Conservation (phyloP, 345 rosid species). For the Euphorbia pulcherrima region DNA sequence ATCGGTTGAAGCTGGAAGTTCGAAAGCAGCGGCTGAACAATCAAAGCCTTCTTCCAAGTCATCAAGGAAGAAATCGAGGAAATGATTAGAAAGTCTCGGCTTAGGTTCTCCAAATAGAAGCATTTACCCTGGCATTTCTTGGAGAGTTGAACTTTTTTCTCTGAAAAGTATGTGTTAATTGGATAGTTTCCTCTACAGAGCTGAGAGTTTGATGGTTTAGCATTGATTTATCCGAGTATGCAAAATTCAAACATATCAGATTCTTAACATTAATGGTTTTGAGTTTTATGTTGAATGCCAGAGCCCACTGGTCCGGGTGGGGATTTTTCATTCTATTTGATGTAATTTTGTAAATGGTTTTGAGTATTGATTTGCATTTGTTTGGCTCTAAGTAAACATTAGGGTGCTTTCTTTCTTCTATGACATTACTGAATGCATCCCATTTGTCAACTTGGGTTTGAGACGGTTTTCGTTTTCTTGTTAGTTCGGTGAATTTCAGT, state of each 20-base stretch:
- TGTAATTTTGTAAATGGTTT: not conserved
- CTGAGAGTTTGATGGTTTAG: slow-evolving; percentile 10
- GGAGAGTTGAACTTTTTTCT: not conserved
- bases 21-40: slow-evolving; percentile 45
- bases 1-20: slow-evolving; percentile 26
- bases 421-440: not conserved
- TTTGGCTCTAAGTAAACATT: not conserved
- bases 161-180: not conserved
- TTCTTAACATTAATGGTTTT: not conserved
- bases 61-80: slow-evolving; percentile 86
- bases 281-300: no score
- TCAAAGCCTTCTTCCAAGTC: slow-evolving; percentile 74
- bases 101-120: not conserved
- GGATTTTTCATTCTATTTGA: no score
- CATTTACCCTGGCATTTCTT: not conserved
- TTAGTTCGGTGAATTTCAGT: no score
- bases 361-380: not conserved
- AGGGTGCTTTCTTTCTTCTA: not conserved
- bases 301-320: no score
- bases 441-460: not conserved
- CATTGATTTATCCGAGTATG: not conserved
- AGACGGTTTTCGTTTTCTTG: not conserved
- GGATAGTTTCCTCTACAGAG: not conserved
- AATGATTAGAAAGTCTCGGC: slow-evolving; percentile 25
- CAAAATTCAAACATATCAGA: not conserved